Conservation (phyloP, 306 rosid genomes). For the Vigna mungo region DNA sequence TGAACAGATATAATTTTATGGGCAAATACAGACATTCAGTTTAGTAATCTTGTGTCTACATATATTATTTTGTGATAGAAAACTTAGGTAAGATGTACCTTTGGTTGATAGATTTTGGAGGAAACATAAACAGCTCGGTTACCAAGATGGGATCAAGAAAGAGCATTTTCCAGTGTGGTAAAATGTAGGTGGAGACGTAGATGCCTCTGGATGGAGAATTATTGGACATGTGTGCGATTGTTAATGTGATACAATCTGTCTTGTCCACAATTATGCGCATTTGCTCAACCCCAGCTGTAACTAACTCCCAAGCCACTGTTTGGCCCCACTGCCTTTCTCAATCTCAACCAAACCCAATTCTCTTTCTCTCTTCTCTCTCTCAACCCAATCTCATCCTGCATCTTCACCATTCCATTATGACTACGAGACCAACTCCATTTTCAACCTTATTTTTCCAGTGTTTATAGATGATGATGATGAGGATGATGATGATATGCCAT, state of each 20-base stretch:
- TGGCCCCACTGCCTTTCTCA: slow-evolving; percentile 54
- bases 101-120: slow-evolving; percentile 46
- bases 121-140: slow-evolving; percentile 51
- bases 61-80: slow-evolving; percentile 39
- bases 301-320: slow-evolving; percentile 47
- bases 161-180: slow-evolving; percentile 49
- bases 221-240: slow-evolving; percentile 57
- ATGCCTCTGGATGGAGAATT: slow-evolving; percentile 60
- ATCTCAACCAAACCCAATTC: slow-evolving; percentile 23
- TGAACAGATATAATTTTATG: slow-evolving; percentile 27
- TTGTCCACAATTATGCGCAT: slow-evolving; percentile 66
- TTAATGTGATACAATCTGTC: slow-evolving; percentile 55
- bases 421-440: slow-evolving; percentile 45
- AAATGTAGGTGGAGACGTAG: slow-evolving; percentile 39
- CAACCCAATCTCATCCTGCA: slow-evolving; percentile 46
- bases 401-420: slow-evolving; percentile 50
- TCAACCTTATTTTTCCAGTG: slow-evolving; percentile 53
- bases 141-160: slow-evolving; percentile 71
- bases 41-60: slow-evolving; percentile 30
- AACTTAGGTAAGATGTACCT: slow-evolving; percentile 44
- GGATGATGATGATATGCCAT: slow-evolving; percentile 10
- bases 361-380: slow-evolving; percentile 28
- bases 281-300: slow-evolving; percentile 72
- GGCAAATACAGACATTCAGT: slow-evolving; percentile 59
- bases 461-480: slow-evolving; percentile 25